A percentile compares a stretch with the other conserved stretches of the same genome.
phyloP scores from a whole-genome alignment of 1,139 yeast species.

The Suhomyces panamericanus region DNA sequence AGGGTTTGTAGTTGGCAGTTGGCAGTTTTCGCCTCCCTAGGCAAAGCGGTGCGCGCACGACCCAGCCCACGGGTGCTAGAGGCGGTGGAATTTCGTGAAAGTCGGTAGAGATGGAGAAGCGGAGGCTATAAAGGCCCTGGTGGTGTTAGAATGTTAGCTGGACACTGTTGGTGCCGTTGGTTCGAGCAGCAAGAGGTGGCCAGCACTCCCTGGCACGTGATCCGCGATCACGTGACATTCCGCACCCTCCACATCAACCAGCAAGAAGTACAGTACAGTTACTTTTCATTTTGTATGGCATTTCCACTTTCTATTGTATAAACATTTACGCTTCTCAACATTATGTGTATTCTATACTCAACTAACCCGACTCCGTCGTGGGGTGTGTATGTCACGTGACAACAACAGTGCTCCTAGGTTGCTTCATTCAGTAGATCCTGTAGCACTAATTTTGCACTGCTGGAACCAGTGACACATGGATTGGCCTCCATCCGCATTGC shows the following conservation, averaged over 20 bases:
- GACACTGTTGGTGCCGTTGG: background rate
- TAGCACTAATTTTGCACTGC: background rate
- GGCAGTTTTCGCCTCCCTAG: slow-evolving; percentile 4
- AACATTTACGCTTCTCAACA: too few species aligned
- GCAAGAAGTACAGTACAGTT: too few species aligned
- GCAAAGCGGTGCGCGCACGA: slow-evolving; percentile 1
- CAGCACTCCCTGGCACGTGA: background rate
- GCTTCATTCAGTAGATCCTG: too few species aligned
- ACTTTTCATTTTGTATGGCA: too few species aligned
- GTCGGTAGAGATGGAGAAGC: background rate
- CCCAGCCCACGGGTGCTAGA: background rate
- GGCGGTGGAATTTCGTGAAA: background rate
- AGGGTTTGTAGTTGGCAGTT: background rate
- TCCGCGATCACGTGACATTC: background rate
- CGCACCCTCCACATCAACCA: background rate
- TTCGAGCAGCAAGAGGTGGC: background rate
- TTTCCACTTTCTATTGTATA: too few species aligned
- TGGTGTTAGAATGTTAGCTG: too few species aligned
- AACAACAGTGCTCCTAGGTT: too few species aligned
- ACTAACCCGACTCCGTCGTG: too few species aligned
- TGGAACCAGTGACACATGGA: too few species aligned
- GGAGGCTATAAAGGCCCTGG: too few species aligned
- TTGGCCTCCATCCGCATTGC: too few species aligned
- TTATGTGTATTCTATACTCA: background rate
- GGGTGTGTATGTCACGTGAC: too few species aligned